phyloP scores from a whole-genome alignment of 2,329 filamentous ascomycete species.

The Monosporascus cannonballus region DNA sequence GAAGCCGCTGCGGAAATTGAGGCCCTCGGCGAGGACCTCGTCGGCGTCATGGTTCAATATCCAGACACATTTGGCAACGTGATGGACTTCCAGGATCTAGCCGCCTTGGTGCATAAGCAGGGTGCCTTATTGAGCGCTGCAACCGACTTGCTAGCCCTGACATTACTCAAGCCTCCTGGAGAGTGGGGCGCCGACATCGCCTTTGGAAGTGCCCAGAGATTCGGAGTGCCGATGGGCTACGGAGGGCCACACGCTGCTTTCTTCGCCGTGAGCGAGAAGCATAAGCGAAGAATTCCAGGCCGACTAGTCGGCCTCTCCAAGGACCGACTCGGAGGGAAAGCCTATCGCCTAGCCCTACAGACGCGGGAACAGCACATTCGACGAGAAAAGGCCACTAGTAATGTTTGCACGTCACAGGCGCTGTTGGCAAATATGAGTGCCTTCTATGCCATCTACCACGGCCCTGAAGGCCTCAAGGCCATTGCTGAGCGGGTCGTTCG shows the following conservation, averaged over 20 bases:
- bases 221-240: conserved; percentile 86
- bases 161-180: conserved; percentile 79
- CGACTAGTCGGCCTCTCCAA: conserved; percentile 88
- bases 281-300: conserved; percentile 92
- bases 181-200: conserved; percentile 95
- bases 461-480: conserved; percentile 71
- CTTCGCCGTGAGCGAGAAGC: conserved; percentile 84
- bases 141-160: conserved; percentile 83
- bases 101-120: conserved; percentile 69
- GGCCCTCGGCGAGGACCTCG: conserved; percentile 70
- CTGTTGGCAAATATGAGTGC: conserved; percentile 93
- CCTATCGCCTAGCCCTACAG: conserved; percentile 79
- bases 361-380: conserved; percentile 95
- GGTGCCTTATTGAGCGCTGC: conserved; percentile 79
- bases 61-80: conserved; percentile 83
- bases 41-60: conserved; percentile 92
- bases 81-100: conserved; percentile 66
- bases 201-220: conserved; percentile 85
- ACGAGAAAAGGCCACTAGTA: conserved; percentile 94
- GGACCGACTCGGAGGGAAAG: conserved; percentile 75
- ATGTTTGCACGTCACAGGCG: conserved; percentile 94
- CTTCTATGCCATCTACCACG: conserved; percentile 92
- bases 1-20: conserved; percentile 58
- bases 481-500: conserved; percentile 76
- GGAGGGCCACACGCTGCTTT: conserved; percentile 96